These are phyloP conservation scores for Leptomonas seymouri DNA, from an alignment of 208 protist genomes.

Conservation along the genomic window DNA sequence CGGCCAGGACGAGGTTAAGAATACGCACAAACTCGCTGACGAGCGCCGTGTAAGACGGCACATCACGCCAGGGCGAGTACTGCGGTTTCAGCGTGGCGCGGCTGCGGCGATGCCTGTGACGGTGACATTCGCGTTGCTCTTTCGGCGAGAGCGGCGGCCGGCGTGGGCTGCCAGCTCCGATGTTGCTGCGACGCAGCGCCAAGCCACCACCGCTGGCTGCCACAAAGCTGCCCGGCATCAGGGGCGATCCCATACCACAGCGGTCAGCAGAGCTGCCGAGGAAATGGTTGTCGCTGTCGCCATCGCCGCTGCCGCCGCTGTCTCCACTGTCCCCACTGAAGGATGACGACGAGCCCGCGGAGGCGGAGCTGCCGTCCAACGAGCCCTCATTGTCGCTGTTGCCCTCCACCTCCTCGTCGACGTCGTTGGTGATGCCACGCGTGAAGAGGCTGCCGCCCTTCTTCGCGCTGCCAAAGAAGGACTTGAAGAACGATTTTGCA, in stretches of 20 bases:
- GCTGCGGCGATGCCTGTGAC: slow-evolving; percentile 4
- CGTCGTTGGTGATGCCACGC: slow-evolving; percentile 9
- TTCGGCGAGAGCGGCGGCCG: too few species aligned
- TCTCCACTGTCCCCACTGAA: slow-evolving; percentile 3
- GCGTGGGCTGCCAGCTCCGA: neutral
- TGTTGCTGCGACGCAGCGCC: slow-evolving; percentile 6
- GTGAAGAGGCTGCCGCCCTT: slow-evolving; percentile 12
- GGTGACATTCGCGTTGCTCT: neutral
- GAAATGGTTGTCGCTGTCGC: slow-evolving; percentile 1
- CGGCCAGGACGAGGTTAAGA: slow-evolving; percentile 37
- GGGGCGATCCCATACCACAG: slow-evolving; percentile 6
- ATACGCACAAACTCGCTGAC: slow-evolving; percentile 43
- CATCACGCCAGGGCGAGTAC: slow-evolving; percentile 46
- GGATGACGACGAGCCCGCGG: neutral
- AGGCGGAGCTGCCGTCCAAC: slow-evolving; percentile 13
- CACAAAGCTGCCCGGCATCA: slow-evolving; percentile 11
- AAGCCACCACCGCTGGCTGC: slow-evolving; percentile 3
- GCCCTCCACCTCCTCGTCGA: neutral
- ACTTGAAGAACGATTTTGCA: slow-evolving; percentile 61
- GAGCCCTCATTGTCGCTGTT: slow-evolving; percentile 6
- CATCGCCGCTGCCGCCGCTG: neutral
- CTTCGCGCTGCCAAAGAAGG: slow-evolving; percentile 41
- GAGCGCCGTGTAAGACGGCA: slow-evolving; percentile 57
- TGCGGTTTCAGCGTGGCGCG: slow-evolving; percentile 1
- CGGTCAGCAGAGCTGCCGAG: neutral